Base-by-base conservation (phyloP, 2,329 filamentous ascomycete genomes). In the Colletotrichum musicola region DNA sequence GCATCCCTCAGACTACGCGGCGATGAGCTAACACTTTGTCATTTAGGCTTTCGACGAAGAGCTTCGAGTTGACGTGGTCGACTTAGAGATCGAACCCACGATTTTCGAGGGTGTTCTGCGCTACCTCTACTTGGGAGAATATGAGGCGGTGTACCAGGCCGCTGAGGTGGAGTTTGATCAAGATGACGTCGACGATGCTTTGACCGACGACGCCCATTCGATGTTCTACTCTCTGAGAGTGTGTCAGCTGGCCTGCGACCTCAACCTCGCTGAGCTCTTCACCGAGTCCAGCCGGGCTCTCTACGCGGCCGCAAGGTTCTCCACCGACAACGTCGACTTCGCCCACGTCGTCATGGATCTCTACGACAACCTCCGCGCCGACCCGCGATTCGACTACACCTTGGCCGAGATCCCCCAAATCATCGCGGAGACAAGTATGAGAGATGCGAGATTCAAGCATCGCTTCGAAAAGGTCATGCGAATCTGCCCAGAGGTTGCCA, bases 121-220 rank as follows among this genome's bases (percentile, higher is more conserved):
- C 4, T 69, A 54, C 22, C 47, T 68, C 6, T 69, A 68, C 44
- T 56, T 44, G 0, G 51, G 67, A 12, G 20, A 57, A 14, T 68
- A 69, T n/a, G 18, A 53, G 3, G 16, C 27, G 16, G 18, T 25
- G 6, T 62, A 47, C 38, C 22, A 62, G 12, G 25, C 25, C 18
- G 53, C 62, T 1, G 54, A 55, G n/a, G 42, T 13, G 10, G 30
- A 25, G 42, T 5, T 38, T 3, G 20, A 18, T 4, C 16, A 25
- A n/a, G 38, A 22, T 22, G 35, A 38, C 12, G 16, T 13, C 16
- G 13, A 42, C 13, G 18, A 53, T 35, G 12, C n/a, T 13, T 13
- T 30, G 4, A 35, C n/a, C 25, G 20, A 60, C 2, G 46, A 60
- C 18, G 13, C 6, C 13, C 62, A 60, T 4, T 38, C 62, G 3